Conservation (phyloP, 208 protist species). For the Crithidia fasciculata region DNA sequence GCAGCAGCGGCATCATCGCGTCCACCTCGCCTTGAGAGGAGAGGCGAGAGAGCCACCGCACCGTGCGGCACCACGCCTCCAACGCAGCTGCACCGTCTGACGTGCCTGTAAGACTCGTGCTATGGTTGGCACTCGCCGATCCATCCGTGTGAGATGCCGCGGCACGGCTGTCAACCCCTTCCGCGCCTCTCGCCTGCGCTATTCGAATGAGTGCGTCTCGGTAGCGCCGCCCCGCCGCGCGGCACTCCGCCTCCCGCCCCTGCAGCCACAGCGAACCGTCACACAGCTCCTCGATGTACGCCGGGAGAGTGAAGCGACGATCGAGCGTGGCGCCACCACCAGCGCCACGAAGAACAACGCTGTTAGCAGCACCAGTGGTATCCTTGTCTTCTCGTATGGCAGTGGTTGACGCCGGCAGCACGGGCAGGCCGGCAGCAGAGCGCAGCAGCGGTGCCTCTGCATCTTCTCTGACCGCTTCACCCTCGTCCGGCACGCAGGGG, state of each 20-base stretch:
- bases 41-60: conserved; percentile 24
- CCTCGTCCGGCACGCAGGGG: conserved; percentile 27
- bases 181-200: not conserved
- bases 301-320: conserved; percentile 47
- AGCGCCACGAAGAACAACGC: not conserved
- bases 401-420: too few relatives aligned
- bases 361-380: too few relatives aligned
- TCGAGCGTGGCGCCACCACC: conserved; percentile 38
- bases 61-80: conserved; percentile 26
- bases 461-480: not conserved
- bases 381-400: too few relatives aligned
- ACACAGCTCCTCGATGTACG: conserved; percentile 79
- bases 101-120: not conserved
- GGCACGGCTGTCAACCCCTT: too few relatives aligned
- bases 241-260: conserved; percentile 79
- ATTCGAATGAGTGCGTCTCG: conserved; percentile 39
- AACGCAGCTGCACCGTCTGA: not conserved
- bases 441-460: too few relatives aligned
- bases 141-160: too few relatives aligned
- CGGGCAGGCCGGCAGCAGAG: too few relatives aligned
- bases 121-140: not conserved
- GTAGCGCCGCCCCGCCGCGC: conserved; percentile 47
- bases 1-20: conserved; percentile 12
- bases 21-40: conserved; percentile 20
- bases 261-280: conserved; percentile 64